Evolutionary conservation across 1,139 yeast species (phyloP), one percentile per base, ranked within the genome.

Genomic region (Blastobotrys indianensis): DNA sequence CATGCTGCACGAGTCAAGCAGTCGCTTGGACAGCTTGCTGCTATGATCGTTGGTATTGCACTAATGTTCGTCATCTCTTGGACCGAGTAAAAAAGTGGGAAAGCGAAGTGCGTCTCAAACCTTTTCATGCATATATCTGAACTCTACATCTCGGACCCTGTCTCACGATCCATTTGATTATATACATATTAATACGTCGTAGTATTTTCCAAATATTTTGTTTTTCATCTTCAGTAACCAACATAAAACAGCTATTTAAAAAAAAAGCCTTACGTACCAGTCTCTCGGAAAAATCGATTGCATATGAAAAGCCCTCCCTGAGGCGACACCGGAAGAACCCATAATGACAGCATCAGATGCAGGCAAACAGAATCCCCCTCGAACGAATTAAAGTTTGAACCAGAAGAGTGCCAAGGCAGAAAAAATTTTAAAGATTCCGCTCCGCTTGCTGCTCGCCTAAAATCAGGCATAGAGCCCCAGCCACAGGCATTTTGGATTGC

Each of bases 21-120:
- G 45, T 71, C 71, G 13, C 6, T 69, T 11, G 56, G 58, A 7
- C 82, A 79, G 57, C 52, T 75, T 37, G 45, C 65, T 17, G 76
- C 74, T 36, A 65, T 75, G 51, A 55, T 69, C 32, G 61, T 72
- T 23, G 83, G 83, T 2, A 65, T 77, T 44, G 68, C 69, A 0
- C 55, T 76, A 51, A 77, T 78, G 80, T 72, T 74, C 52, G 48
- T 64, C 38, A 73, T 77, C 50, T 75, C 79, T 1, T 73, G 77
- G 76, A 69, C 66, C 41, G 77, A 73, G 53, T 70, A 7, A 15
- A 30, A 31, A 3, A 29, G 6, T n/a, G 9, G 5, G 31, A 29
- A 11, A 8, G 33, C 5, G 23, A 10, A n/a, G 20, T 34, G 25
- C 37, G 25, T 16, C 34, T 10, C 17, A 32, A 32, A n/a, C 13